Conservation (phyloP, 2,329 filamentous ascomycete species). For the Elsinoe necatrix region DNA sequence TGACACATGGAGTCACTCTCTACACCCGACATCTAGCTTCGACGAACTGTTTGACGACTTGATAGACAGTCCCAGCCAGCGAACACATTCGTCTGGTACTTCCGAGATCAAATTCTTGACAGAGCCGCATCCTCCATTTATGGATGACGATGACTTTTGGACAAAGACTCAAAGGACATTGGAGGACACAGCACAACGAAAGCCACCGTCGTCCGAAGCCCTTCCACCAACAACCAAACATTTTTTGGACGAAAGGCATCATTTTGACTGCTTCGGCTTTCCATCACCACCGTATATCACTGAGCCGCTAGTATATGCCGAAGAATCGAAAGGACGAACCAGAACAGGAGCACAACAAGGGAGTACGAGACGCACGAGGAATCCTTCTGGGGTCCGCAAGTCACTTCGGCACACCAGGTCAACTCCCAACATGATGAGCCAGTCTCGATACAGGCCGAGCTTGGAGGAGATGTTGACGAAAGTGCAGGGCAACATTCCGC, state of each 20-base stretch:
- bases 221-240: background rate
- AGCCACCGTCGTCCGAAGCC: background rate
- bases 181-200: background rate
- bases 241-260: background rate
- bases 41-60: background rate
- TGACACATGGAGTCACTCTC: conserved; percentile 41
- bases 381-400: conserved; percentile 11
- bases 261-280: conserved; percentile 1
- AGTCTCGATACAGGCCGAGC: conserved; percentile 38
- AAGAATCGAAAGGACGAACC: conserved; percentile 5
- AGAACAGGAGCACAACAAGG: conserved; percentile 2
- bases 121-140: background rate
- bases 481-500: conserved; percentile 39
- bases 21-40: conserved; percentile 36
- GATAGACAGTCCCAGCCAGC: background rate
- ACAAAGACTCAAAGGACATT: background rate
- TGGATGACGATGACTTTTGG: background rate
- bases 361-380: background rate
- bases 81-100: background rate
- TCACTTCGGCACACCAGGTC: conserved; percentile 17
- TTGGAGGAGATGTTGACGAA: conserved; percentile 42
- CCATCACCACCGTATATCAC: background rate
- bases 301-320: background rate
- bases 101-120: conserved; percentile 8
- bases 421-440: conserved; percentile 47